Evolutionary conservation across 345 rosid genomes (phyloP).

Genomic region (Euclidium syriacum): DNA sequence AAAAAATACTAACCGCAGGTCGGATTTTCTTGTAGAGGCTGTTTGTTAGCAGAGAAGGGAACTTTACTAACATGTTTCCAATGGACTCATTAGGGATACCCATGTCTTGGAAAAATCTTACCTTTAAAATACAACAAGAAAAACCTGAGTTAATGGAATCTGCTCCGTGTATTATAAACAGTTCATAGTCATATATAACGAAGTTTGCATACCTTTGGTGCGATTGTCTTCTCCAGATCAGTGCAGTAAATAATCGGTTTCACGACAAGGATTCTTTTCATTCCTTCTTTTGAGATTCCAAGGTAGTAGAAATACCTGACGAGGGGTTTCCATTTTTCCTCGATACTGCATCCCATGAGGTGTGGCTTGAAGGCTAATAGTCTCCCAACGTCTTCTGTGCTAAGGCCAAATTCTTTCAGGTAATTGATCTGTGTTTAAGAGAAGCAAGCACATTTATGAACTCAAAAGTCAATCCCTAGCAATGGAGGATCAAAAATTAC

Average conservation of each 20-base stretch:
- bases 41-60: constrained; percentile 71
- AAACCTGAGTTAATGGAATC: constrained; percentile 21
- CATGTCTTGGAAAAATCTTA: constrained; percentile 67
- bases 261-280: constrained; percentile 76
- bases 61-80: constrained; percentile 88
- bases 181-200: background rate
- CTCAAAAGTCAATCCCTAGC: background rate
- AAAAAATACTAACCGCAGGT: constrained; percentile 65
- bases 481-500: background rate
- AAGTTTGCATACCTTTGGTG: constrained; percentile 52
- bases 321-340: constrained; percentile 86
- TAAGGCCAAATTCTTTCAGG: constrained; percentile 85
- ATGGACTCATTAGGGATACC: constrained; percentile 80
- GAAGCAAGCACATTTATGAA: background rate
- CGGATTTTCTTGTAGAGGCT: constrained; percentile 85
- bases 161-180: background rate
- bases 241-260: constrained; percentile 85
- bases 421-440: constrained; percentile 50
- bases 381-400: constrained; percentile 63
- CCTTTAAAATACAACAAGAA: constrained; percentile 39
- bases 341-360: constrained; percentile 76
- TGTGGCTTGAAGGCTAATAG: constrained; percentile 81
- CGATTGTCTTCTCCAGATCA: constrained; percentile 61
- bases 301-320: constrained; percentile 79
- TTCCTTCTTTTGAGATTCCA: constrained; percentile 79